Base-by-base conservation (phyloP, 306 rosid genomes). In the Malus orientalis region DNA sequence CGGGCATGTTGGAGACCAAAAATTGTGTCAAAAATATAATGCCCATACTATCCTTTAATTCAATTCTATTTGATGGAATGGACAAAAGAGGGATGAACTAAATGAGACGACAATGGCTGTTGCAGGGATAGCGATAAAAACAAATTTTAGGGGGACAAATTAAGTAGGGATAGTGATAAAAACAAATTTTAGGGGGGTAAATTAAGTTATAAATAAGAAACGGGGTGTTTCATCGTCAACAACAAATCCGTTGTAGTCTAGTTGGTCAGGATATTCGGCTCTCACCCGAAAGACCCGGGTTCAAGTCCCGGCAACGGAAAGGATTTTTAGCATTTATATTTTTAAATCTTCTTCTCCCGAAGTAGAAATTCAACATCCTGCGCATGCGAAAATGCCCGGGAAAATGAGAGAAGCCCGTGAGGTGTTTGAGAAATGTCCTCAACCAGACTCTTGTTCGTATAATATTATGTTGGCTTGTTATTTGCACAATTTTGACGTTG, bases 381-480 rank as follows among this genome's bases (percentile, higher is more conserved):
- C 72, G 45, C 23, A 7, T 16, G 23, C 87, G 0, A 92, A 81
- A 78, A 87, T 45, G 49, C 86, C 67, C 1, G 92, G 90, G 54
- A 83, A 86, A 67, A 40, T 89, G 30, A 81, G 82, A 44, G 85
- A 83, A 2, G 95, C 96, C 40, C 73, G 53, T 32, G 74, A 85
- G 60, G 63, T 91, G 87, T 91, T 91, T 70, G 91, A 76, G 2
- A 81, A 79, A 92, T 90, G 92, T 87, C 96, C 98, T 11, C 77
- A 90, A 84, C 98, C 95, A 67, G 94, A 91, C 23, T 20, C 72
- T 32, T 84, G 89, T 54, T 91, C 97, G 1, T 90, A 87, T 78
- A 92, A 92, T 78, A 92, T 70, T 20, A 86, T 94, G 96, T 80
- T 92, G 53, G 89, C 86, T 5, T 87, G 97, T 81, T 76, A 85